Percentiles rank a stretch among this genome's conserved stretches.
phyloP scores from a whole-genome alignment of 2,329 filamentous ascomycete genomes.

The Trichoderma asperellum region DNA sequence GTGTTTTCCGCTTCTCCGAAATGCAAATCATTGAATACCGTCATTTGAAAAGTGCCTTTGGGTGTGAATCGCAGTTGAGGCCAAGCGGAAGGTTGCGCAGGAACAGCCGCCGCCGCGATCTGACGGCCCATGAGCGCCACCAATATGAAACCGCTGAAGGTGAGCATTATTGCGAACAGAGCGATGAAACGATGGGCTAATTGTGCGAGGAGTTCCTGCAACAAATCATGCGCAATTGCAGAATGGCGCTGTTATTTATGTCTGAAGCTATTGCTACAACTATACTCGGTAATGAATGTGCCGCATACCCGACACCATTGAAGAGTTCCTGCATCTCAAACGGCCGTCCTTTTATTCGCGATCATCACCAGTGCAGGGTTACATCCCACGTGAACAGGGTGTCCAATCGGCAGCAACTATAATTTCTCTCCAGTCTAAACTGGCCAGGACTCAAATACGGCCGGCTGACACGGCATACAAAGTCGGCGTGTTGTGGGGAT shows the following conservation, averaged over 20 bases:
- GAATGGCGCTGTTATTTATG: neutral
- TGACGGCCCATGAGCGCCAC: neutral
- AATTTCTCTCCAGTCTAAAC: neutral
- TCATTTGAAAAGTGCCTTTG: slow-evolving; percentile 14
- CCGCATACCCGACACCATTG: neutral
- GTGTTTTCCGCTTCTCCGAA: slow-evolving; percentile 11
- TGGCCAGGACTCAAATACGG: neutral
- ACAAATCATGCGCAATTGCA: neutral
- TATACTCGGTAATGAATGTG: neutral
- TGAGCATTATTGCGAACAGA: neutral
- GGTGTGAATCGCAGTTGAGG: neutral
- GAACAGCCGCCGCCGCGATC: neutral
- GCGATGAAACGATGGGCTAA: neutral
- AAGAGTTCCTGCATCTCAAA: neutral
- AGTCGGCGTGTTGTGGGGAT: neutral
- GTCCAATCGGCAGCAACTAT: neutral
- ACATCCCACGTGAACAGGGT: neutral
- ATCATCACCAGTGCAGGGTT: neutral
- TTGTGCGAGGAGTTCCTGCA: neutral
- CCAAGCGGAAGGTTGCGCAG: neutral
- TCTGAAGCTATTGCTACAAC: neutral
- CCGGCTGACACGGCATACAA: neutral
- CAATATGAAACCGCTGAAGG: neutral
- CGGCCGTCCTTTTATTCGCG: neutral
- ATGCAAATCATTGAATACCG: slow-evolving; percentile 14